Evolutionary conservation across 2,329 filamentous ascomycete genomes (phyloP).

Genomic region (Coleophoma eucalyptorum): DNA sequence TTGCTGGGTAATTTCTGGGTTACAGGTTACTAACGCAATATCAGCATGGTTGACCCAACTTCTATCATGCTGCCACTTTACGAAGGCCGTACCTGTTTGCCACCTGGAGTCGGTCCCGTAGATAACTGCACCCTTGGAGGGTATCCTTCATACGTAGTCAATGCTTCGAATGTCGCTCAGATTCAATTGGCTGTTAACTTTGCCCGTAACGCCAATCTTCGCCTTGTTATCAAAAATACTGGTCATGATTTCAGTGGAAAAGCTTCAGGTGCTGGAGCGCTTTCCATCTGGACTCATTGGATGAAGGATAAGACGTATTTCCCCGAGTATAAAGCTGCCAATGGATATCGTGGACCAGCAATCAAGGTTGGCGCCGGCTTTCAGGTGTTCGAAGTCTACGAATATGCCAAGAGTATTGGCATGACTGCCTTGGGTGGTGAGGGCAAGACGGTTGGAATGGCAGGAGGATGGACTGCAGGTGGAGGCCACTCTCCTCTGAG

Average conservation of each 20-base stretch:
- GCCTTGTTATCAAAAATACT: constrained; percentile 36
- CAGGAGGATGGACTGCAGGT: constrained; percentile 51
- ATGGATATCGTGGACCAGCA: constrained; percentile 30
- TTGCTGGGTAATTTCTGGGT: constrained; percentile 15
- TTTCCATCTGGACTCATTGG: constrained; percentile 46
- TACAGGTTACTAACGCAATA: constrained; percentile 19
- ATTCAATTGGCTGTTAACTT: constrained; percentile 26
- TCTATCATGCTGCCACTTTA: constrained; percentile 43
- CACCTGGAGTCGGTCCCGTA: constrained; percentile 5
- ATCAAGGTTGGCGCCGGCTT: constrained; percentile 38
- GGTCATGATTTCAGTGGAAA: constrained; percentile 43
- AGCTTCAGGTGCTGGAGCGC: constrained; percentile 39
- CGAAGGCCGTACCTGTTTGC: constrained; percentile 34
- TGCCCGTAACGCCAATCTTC: constrained; percentile 26
- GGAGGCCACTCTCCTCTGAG: constrained; percentile 55
- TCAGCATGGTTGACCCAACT: constrained; percentile 33
- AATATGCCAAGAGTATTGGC: constrained; percentile 36
- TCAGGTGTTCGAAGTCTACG: constrained; percentile 36
- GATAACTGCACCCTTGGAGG: constrained; percentile 12
- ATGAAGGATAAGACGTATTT: constrained; percentile 37
- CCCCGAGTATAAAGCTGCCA: constrained; percentile 25
- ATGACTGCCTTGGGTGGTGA: constrained; percentile 44
- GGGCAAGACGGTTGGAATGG: constrained; percentile 40
- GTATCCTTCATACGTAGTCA: constrained; percentile 19
- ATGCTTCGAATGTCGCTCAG: constrained; percentile 12